phyloP scores from a whole-genome alignment of 192 early-diverging fungal species.

The Allomyces javanicus region DNA sequence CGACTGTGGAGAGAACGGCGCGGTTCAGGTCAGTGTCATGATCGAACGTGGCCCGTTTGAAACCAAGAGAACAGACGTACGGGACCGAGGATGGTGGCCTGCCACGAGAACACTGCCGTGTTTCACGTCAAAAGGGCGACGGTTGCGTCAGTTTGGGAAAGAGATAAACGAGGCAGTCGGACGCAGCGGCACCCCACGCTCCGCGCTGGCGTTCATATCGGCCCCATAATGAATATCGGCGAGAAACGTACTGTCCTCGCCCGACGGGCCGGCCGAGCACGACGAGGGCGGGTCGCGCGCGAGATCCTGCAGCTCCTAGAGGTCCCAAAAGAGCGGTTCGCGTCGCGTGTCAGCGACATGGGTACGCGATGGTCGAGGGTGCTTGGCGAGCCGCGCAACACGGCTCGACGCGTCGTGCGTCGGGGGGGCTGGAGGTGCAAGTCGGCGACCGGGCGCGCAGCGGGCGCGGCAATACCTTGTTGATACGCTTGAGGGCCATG shows the following conservation, averaged over 20 bases:
- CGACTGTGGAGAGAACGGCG: constrained; percentile 21
- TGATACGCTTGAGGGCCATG: constrained; percentile 98
- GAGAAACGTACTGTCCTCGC: constrained; percentile 39
- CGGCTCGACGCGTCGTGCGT: not conserved
- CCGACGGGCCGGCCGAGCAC: constrained; percentile 88
- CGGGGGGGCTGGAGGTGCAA: not conserved
- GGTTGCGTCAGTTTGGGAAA: constrained; percentile 10
- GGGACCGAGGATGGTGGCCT: constrained; percentile 97
- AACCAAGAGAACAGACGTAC: constrained; percentile 23
- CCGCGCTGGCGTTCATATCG: too few species aligned
- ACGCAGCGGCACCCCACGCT: too few species aligned
- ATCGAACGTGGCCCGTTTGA: constrained; percentile 1
- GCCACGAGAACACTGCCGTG: constrained; percentile 59
- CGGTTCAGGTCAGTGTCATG: constrained; percentile 1
- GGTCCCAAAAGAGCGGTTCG: constrained; percentile 4
- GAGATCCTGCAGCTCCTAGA: constrained; percentile 82
- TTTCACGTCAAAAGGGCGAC: too few species aligned
- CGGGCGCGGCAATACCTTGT: constrained; percentile 49
- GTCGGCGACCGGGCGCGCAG: not conserved
- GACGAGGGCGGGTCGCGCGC: constrained; percentile 92
- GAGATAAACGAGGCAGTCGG: not conserved
- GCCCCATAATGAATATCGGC: not conserved
- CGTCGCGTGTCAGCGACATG: constrained; percentile 1
- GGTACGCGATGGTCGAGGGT: not conserved
- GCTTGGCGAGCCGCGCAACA: not conserved